These are phyloP conservation scores for Aureobasidium sp. DNA, from an alignment of 2,329 filamentous ascomycete species.

Conservation along the genomic window DNA sequence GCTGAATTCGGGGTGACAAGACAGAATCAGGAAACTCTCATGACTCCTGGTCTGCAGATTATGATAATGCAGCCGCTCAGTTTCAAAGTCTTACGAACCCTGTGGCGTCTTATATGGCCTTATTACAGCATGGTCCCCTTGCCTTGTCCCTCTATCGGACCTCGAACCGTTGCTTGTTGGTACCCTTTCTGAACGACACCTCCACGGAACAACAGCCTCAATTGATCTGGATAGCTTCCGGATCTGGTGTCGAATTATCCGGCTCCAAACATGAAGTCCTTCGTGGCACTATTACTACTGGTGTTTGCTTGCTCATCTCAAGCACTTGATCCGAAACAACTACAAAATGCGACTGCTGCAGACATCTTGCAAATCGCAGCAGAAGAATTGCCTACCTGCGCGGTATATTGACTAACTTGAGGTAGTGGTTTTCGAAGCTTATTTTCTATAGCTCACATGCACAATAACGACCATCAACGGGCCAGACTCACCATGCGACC, in stretches of 20 bases:
- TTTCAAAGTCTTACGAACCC: background rate
- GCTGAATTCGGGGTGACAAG: background rate
- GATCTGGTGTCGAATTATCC: background rate
- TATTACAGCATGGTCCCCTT: background rate
- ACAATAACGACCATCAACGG: background rate
- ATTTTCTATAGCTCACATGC: background rate
- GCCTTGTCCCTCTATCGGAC: background rate
- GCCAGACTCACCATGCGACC: slow-evolving; percentile 16
- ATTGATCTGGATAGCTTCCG: background rate
- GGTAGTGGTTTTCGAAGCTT: background rate
- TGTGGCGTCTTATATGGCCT: background rate
- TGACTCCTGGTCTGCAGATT: slow-evolving; percentile 6
- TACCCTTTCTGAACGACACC: background rate
- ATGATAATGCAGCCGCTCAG: background rate
- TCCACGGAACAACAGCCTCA: background rate
- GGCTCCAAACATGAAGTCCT: background rate
- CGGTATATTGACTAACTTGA: background rate
- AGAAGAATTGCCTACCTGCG: background rate
- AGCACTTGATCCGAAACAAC: background rate
- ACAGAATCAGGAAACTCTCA: background rate
- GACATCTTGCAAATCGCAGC: slow-evolving; percentile 2
- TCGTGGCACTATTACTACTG: background rate
- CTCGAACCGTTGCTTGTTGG: background rate
- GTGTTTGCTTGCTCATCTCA: slow-evolving; percentile 7
- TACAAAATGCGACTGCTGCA: background rate